These are phyloP conservation scores for Clonostachys solani DNA, from an alignment of 2,329 filamentous ascomycete genomes.

Conservation along the genomic window DNA sequence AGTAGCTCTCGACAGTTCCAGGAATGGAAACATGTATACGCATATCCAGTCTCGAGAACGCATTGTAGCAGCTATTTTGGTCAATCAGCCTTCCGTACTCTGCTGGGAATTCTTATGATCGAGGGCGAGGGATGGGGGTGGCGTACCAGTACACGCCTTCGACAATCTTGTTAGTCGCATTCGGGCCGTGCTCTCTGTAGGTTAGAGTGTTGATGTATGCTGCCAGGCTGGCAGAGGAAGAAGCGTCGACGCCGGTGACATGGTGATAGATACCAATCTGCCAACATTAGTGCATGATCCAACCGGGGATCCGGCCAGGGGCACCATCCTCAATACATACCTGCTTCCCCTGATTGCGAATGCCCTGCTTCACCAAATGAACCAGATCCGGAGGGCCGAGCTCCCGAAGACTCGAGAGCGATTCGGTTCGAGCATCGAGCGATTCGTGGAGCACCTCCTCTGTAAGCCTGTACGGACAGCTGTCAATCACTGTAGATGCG, in stretches of 20 bases:
- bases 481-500: slow-evolving; percentile 6
- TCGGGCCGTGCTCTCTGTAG: slow-evolving; percentile 78
- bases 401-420: slow-evolving; percentile 79
- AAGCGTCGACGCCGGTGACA: slow-evolving; percentile 95
- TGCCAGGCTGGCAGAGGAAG: slow-evolving; percentile 91
- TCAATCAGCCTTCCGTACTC: not conserved
- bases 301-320: not conserved
- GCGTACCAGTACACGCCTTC: slow-evolving; percentile 90
- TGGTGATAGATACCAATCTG: slow-evolving; percentile 95
- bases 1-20: slow-evolving; percentile 94
- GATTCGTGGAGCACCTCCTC: slow-evolving; percentile 91
- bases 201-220: slow-evolving; percentile 98
- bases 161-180: slow-evolving; percentile 72
- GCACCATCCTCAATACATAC: slow-evolving; percentile 22
- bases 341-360: slow-evolving; percentile 53
- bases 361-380: slow-evolving; percentile 77
- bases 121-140: not conserved
- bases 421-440: slow-evolving; percentile 88
- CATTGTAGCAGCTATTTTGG: slow-evolving; percentile 85
- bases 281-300: slow-evolving; percentile 8
- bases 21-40: slow-evolving; percentile 97
- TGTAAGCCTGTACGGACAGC: slow-evolving; percentile 63
- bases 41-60: slow-evolving; percentile 97
- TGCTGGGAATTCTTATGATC: slow-evolving; percentile 19
- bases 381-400: slow-evolving; percentile 94